These are phyloP conservation scores for Coniochaeta hoffmannii DNA, from an alignment of 2,329 filamentous ascomycete genomes.

Conservation along the genomic window DNA sequence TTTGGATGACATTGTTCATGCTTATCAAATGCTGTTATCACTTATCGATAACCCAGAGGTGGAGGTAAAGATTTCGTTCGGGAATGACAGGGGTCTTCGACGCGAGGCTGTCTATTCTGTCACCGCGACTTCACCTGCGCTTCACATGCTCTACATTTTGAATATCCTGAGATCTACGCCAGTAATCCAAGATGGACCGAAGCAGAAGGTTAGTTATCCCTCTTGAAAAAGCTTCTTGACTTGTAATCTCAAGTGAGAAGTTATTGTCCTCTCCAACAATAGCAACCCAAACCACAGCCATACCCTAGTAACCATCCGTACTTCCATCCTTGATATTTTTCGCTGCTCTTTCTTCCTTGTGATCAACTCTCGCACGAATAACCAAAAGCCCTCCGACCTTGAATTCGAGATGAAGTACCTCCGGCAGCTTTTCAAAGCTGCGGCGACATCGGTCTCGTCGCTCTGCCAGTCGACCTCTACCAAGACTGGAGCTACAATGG, in stretches of 20 bases:
- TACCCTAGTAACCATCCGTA: neutral
- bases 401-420: neutral
- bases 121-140: neutral
- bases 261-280: neutral
- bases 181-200: neutral
- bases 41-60: neutral
- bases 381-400: neutral
- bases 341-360: neutral
- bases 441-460: neutral
- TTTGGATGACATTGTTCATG: no score
- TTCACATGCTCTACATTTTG: neutral
- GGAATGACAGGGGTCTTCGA: neutral
- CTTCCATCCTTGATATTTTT: no score
- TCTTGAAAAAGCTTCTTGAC: neutral
- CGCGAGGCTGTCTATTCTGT: neutral
- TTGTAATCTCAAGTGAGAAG: neutral
- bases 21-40: neutral
- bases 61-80: neutral
- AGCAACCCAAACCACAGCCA: neutral
- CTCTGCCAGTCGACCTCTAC: neutral
- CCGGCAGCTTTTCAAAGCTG: neutral
- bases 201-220: neutral
- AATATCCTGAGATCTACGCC: neutral
- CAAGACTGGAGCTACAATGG: neutral
- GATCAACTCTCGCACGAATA: neutral